Evolutionary conservation across 345 rosid genomes (phyloP).

Genomic region (Rubroshorea leprosula): DNA sequence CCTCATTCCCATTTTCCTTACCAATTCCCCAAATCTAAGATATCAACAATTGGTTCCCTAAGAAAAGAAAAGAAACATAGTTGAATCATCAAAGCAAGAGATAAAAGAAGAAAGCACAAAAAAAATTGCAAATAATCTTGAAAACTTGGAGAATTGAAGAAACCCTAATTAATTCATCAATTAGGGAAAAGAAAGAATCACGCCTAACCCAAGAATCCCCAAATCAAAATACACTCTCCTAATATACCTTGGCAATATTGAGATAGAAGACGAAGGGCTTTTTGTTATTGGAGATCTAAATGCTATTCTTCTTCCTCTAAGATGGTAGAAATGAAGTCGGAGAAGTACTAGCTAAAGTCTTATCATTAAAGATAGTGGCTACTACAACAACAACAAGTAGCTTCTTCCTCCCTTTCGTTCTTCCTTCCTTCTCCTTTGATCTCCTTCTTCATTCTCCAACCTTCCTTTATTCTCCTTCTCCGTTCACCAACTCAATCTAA

Average conservation of each 20-base stretch:
- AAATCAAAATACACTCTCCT: neutral
- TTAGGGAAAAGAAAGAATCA: neutral
- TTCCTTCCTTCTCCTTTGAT: no score
- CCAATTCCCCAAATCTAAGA: no score
- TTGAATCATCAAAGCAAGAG: no score
- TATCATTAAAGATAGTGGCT: neutral
- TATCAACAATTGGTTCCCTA: no score
- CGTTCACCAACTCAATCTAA: no score
- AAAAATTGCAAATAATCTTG: no score
- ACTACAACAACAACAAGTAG: neutral
- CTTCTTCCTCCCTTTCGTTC: neutral
- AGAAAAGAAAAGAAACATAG: no score
- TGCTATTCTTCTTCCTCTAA: slow-evolving; percentile 8
- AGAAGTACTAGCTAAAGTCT: slow-evolving; percentile 6
- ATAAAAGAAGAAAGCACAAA: no score
- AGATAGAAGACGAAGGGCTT: slow-evolving; percentile 36
- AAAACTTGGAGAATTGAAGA: neutral
- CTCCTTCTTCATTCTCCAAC: no score
- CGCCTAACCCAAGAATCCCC: neutral
- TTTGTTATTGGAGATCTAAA: slow-evolving; percentile 32
- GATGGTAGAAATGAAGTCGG: neutral
- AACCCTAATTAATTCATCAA: neutral
- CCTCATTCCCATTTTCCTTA: neutral
- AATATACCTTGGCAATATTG: slow-evolving; percentile 31
- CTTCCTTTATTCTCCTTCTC: no score